Evolutionary conservation across 1,284 basidiomycete species (phyloP).

Genomic region (Anthracocystis panici-leucophaei): DNA sequence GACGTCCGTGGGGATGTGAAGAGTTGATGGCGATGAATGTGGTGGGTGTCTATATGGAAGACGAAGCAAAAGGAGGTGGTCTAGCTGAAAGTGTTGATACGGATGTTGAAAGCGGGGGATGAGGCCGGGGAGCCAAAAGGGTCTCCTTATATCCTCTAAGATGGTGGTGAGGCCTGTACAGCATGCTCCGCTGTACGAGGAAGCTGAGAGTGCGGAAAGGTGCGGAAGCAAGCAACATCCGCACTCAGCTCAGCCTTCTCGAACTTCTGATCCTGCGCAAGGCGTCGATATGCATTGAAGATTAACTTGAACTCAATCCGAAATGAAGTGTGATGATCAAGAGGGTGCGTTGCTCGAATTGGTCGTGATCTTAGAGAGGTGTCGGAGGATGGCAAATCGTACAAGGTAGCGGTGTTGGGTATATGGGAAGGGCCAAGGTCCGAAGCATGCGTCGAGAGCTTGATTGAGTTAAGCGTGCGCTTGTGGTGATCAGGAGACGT

Average conservation of each 20-base stretch:
- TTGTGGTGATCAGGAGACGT: too few species aligned
- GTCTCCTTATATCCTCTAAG: not conserved
- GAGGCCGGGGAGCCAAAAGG: not conserved
- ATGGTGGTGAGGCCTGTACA: not conserved
- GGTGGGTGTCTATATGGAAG: too few species aligned
- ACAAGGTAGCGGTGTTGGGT: too few species aligned
- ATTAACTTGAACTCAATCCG: slow-evolving; percentile 1
- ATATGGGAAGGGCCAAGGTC: too few species aligned
- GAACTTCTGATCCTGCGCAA: not conserved
- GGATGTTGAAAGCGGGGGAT: not conserved
- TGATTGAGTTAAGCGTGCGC: too few species aligned
- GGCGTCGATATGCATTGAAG: slow-evolving; percentile 2
- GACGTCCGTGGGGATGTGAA: not conserved
- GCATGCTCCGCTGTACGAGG: not conserved
- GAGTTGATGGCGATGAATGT: not conserved
- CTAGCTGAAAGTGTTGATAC: not conserved
- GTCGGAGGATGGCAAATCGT: not conserved
- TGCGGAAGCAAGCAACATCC: not conserved
- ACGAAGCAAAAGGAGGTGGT: not conserved
- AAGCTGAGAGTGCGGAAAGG: not conserved
- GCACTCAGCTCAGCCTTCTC: not conserved
- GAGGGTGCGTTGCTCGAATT: not conserved
- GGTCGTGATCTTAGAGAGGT: not conserved
- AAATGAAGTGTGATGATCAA: slow-evolving; percentile 12
- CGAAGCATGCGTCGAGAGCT: too few species aligned